Evolutionary conservation across 176 grass and related monocot genomes (phyloP), one percentile per base, ranked within the genome.

Genomic region (Triticum urartu): DNA sequence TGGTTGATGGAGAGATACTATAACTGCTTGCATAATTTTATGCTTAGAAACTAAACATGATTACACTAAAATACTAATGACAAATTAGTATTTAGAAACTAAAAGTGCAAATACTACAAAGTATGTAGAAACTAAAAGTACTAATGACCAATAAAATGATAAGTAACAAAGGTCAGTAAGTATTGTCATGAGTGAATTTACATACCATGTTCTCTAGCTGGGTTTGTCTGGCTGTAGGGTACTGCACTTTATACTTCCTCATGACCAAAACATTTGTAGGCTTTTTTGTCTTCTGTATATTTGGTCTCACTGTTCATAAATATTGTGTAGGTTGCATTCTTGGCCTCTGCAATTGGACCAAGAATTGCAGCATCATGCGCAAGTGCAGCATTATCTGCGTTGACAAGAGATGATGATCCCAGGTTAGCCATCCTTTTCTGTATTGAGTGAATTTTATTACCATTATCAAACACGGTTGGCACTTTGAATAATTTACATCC

Each of bases 361-460:
- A 95, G 95, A 98, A 91, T 98, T 90, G 95, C 93, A 65, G 93
- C 93, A 89, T 91, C 96, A 30, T 95, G 92, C 64, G 92, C 93
- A 78, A 91, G 81, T 91, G 92, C 92, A 17, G 92, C 93, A 48
- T 66, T 98, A 77, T 94, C 86, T 86, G 85, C 88, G 71, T 88
- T 98, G 72, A 98, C 96, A 3, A 88, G 84, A 89, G 92, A 88
- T 26, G 96, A 95, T 59, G 88, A 92, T 87, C 88, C 90, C 45
- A 95, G 93, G 93, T 95, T 75, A 72, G 71, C n/a, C 68, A 85
- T 90, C 56, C 89, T 52, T 79, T 60, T 50, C 26, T 77, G 78
- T 58, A 79, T 64, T 64, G 56, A 21, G 81, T 84, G 64, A 39
- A 64, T 10, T 78, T 36, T 80, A 56, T 30, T 47, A 24, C 25